Base-by-base conservation (phyloP, 1,139 yeast genomes). In the Cylindricascospora bacillispora region DNA sequence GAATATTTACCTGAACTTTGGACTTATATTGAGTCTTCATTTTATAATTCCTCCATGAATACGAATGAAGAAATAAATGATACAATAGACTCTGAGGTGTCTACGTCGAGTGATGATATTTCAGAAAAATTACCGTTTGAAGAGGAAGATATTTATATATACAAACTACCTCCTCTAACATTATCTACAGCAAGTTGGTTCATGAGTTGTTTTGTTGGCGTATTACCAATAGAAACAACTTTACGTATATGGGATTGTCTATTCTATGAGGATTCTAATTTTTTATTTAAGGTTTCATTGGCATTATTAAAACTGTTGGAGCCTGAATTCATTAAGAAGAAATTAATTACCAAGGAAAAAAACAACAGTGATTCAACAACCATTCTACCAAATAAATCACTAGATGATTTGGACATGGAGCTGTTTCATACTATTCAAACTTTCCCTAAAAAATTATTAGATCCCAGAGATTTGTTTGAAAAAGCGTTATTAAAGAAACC, bases 111-210 rank as follows among this genome's bases (percentile, higher is more conserved):
- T 18, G 21, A 18, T 10, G 7, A 7, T 18, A 18, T 18, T 7
- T 18, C 21, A 10, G 21, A 7, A 18, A 7, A 10, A 18, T 7
- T 7, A 7, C 26, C 29, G 30, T 26, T n/a, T 25, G 27, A 26
- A 15, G 30, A 22, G 25, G 22, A 21, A 30, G 37, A 24, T 14
- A 26, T 6, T 25, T 77, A 79, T 32, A 62, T 86, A 29, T 63
- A 73, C 13, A 73, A 78, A 41, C 57, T 85, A 30, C 98, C 98
- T 1, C 94, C 95, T 1, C 72, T 89, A 4, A 81, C 95, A 1
- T 63, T 89, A 26, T 93, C 93, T 40, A 86, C 97, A 0, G 86
- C 95, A 0, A 77, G 94, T 28, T 89, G 98, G 98, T 89, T 89
- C 52, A 89, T 89, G 98, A 80, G 95, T 39, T 70, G 83, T 5